Evolutionary conservation across 352 stramenopile species (phyloP), one percentile per base, ranked within the genome.

Genomic region (Phytophthora pini): DNA sequence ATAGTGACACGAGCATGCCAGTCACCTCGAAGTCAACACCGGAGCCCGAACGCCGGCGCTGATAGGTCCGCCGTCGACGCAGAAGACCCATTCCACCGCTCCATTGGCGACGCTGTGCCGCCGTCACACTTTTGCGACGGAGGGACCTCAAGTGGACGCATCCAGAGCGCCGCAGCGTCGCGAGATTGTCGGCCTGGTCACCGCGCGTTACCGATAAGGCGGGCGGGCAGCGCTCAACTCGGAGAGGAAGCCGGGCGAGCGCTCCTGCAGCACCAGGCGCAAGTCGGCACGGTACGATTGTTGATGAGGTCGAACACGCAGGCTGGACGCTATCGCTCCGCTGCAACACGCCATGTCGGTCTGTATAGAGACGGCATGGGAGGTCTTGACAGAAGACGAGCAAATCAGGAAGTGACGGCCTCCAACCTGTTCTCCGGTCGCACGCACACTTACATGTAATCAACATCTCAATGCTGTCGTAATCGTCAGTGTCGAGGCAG

Each of bases 121-220:
- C 54, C 39, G 47, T 65, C 55, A 60, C 52, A 63, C n/a, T 5
- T 31, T 44, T 5, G 8, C 22, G n/a, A 41, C 34, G 46, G 55
- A 48, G 39, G 61, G 62, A 61, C 56, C 56, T 65, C 60, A 68
- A 68, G 34, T 34, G n/a, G 17, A 27, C 29, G 53, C 40, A 56
- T 50, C n/a, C 13, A 26, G n/a, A 24, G 9, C 8, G 12, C 3
- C 27, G 38, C 13, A 39, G 11, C 53, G 41, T 51, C 36, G 32
- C 45, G 31, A 13, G 4, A 17, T 49, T 15, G 39, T 56, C 36
- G 27, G 45, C 29, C 40, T 53, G 11, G 31, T 54, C 54, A 54
- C 43, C 5, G 13, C 20, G 29, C 10, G 15, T 26, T 47, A 49
- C 12, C 24, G 50, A 38, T 26, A 11, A 50, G 34, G 39, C 24